Percentiles rank a stretch among this genome's conserved stretches.
These are phyloP conservation scores for Curvularia hawaiiensis DNA, from an alignment of 2,329 filamentous ascomycete species.

Conservation along the genomic window DNA sequence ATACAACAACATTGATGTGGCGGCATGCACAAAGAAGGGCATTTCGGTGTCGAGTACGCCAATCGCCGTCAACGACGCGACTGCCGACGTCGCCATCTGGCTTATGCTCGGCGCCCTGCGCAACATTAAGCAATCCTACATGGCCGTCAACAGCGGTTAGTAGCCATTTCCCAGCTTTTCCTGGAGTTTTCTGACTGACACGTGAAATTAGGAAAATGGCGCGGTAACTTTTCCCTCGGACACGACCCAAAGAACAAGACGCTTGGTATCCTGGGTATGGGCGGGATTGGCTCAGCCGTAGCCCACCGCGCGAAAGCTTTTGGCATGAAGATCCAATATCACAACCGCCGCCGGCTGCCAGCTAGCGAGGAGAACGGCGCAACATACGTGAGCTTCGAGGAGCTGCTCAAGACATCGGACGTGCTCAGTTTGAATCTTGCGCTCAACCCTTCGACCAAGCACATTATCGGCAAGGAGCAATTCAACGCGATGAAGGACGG, in stretches of 20 bases:
- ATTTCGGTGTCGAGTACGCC: conserved; percentile 55
- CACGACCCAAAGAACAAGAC: conserved; percentile 60
- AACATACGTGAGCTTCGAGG: conserved; percentile 61
- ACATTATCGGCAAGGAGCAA: conserved; percentile 58
- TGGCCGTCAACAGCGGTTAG: conserved; percentile 52
- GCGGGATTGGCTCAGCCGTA: conserved; percentile 61
- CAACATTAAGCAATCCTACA: conserved; percentile 54
- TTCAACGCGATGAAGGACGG: conserved; percentile 62
- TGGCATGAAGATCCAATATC: conserved; percentile 64
- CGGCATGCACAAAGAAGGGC: conserved; percentile 55
- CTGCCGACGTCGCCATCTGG: conserved; percentile 57
- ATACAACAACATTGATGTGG: conserved; percentile 65
- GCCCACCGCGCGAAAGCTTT: conserved; percentile 57
- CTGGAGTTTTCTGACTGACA: conserved; percentile 13
- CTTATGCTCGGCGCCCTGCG: conserved; percentile 59
- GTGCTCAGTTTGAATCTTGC: conserved; percentile 62
- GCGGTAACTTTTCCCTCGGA: conserved; percentile 55
- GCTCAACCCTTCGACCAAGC: conserved; percentile 56
- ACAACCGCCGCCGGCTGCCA: conserved; percentile 56
- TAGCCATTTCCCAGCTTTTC: conserved; percentile 10
- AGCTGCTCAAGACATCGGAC: conserved; percentile 59
- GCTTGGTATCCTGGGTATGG: conserved; percentile 65
- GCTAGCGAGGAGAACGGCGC: conserved; percentile 52
- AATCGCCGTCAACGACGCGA: conserved; percentile 58
- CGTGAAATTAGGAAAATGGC: conserved; percentile 45